Percentiles rank a stretch among this genome's conserved stretches.
phyloP scores from a whole-genome alignment of 2,329 filamentous ascomycete genomes.

The Colletotrichum orchidophilum region DNA sequence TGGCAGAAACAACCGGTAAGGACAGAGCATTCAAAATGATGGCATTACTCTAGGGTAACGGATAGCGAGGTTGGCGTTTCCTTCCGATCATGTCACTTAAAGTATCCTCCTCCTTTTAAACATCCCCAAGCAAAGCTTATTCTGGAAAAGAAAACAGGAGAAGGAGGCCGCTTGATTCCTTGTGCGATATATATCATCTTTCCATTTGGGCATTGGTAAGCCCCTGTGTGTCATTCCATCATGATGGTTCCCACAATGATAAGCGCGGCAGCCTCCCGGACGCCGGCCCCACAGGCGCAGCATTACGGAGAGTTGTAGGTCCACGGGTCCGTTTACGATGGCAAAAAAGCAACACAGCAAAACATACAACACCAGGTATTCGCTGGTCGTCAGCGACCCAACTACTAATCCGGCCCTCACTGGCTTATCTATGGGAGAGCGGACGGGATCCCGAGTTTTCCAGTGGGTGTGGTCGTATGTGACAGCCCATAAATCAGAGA shows the following conservation, averaged over 20 bases:
- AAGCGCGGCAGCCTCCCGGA: no score
- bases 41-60: background rate
- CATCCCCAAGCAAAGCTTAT: background rate
- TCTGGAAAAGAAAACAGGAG: background rate
- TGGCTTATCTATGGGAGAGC: background rate
- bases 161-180: background rate
- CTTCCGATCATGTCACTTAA: background rate
- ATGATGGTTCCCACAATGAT: no score
- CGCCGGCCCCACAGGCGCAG: no score
- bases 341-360: background rate
- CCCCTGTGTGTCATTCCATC: background rate
- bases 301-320: background rate
- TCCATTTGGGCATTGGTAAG: background rate
- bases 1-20: background rate
- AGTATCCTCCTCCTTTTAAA: background rate
- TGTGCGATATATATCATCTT: background rate
- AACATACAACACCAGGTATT: constrained; percentile 17
- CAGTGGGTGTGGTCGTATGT: constrained; percentile 16
- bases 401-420: background rate
- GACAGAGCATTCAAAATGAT: background rate
- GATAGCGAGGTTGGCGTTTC: background rate
- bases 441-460: constrained; percentile 22
- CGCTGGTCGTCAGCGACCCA: constrained; percentile 3
- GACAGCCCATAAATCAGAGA: no score
- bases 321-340: no score